phyloP scores from a whole-genome alignment of 495 filamentous ascomycete genomes.

The Penicillium samsonianum region DNA sequence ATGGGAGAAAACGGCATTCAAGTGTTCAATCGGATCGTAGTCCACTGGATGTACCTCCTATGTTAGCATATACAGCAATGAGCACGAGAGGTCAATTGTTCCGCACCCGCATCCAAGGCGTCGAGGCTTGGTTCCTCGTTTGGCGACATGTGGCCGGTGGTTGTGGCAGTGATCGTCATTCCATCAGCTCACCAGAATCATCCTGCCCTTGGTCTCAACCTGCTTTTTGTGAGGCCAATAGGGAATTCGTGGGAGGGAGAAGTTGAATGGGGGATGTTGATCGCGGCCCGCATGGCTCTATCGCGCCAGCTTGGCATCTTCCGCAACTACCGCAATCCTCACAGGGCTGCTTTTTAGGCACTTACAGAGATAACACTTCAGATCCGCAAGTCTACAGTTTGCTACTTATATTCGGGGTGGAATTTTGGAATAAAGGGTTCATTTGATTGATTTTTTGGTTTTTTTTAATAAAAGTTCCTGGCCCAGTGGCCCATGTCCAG shows the following conservation, averaged over 20 bases:
- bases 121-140: slow-evolving; percentile 40
- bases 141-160: slow-evolving; percentile 42
- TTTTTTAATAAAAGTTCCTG: slow-evolving; percentile 29
- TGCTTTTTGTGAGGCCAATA: slow-evolving; percentile 25
- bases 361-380: too few species aligned
- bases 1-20: slow-evolving; percentile 92
- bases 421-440: neutral
- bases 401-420: neutral
- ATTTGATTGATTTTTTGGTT: slow-evolving; percentile 6
- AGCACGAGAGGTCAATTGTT: slow-evolving; percentile 7
- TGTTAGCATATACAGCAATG: slow-evolving; percentile 23
- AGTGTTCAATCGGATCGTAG: slow-evolving; percentile 90
- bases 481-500: slow-evolving; percentile 29
- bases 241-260: slow-evolving; percentile 10
- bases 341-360: neutral
- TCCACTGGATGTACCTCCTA: slow-evolving; percentile 59
- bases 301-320: slow-evolving; percentile 33
- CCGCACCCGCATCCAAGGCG: slow-evolving; percentile 48
- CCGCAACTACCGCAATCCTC: slow-evolving; percentile 15
- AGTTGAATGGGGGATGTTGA: slow-evolving; percentile 12
- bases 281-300: slow-evolving; percentile 24
- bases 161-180: slow-evolving; percentile 42
- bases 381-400: neutral
- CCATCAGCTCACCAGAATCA: slow-evolving; percentile 41
- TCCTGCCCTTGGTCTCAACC: slow-evolving; percentile 30